Evolutionary conservation across 768 basidiomycete genomes (phyloP), one percentile per base, ranked within the genome.

Genomic region (Pleurotus ostreatus): DNA sequence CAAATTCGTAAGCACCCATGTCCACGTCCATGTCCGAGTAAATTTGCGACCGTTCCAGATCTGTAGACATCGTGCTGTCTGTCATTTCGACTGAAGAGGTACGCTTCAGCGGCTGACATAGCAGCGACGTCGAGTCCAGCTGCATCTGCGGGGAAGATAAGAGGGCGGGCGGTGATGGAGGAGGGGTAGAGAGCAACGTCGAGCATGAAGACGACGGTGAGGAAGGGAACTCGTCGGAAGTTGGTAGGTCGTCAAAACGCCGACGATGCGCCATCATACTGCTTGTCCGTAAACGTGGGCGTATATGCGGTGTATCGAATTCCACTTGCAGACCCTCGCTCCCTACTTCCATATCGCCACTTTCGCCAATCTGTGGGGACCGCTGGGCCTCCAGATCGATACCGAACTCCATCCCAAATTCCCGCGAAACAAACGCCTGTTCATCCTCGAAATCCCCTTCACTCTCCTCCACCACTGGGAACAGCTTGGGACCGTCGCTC

Each of bases 391-490:
- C 71, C 5, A 68, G 55, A 47, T 70, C 70, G 25, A 70, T 65
- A 13, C 65, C 65, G 9, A 74, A 60, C 5, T 70, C 70, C 11
- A 71, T 56, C 38, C 74, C 69, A 20, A 73, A 64, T 46, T 71
- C 71, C 46, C 62, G 61, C n/a, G 58, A 58, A 38, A 58, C 61
- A 26, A 61, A 63, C 15, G 65, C 48, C 15, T 53, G 58, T 38
- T 66, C 66, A 13, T 67, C 66, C 16, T 68, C 66, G 9, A 57
- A 56, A n/a, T 65, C 60, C 2, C 66, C 70, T 39, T 71, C 72
- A 13, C 65, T 66, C 55, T 71, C 71, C 55, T 78, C 78, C 47
- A 65, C 72, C 18, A 78, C 77, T 9, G 77, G 74, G 63, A 77
- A 75, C 39, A 78, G 59, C 57, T 62, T 62, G 6, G 64, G 51